phyloP scores from a whole-genome alignment of 1,139 yeast species.

The Geotrichum siamense region DNA sequence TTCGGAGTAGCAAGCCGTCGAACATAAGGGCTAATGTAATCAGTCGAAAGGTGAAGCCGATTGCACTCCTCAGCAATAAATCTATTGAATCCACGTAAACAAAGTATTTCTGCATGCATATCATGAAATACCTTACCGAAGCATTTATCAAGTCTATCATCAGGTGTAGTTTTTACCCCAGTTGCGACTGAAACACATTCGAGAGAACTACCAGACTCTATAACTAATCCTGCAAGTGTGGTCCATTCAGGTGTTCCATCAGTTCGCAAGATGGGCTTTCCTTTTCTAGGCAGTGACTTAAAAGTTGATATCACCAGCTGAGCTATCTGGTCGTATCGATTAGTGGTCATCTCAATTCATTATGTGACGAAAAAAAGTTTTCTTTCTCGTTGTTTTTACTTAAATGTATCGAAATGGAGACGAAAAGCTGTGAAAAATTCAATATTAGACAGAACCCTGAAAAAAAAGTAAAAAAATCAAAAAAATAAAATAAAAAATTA shows the following conservation, averaged over 20 bases:
- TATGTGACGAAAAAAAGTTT: too few relatives aligned
- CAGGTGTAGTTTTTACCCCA: conserved; percentile 76
- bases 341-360: too few relatives aligned
- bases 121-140: conserved; percentile 69
- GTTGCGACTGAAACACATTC: conserved; percentile 52
- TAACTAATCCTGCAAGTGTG: conserved; percentile 63
- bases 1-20: background rate
- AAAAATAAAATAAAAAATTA: too few relatives aligned
- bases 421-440: too few relatives aligned
- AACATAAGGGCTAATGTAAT: conserved; percentile 1
- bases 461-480: too few relatives aligned
- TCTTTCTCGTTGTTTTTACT: too few relatives aligned
- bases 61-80: conserved; percentile 36
- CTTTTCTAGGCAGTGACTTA: conserved; percentile 35
- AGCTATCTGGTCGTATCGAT: conserved; percentile 26
- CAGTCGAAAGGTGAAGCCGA: conserved; percentile 12
- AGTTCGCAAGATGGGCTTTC: conserved; percentile 53
- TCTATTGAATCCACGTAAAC: conserved; percentile 59
- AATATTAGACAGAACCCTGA: too few relatives aligned
- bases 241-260: conserved; percentile 78
- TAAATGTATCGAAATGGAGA: too few relatives aligned
- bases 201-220: conserved; percentile 36
- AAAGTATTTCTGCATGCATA: conserved; percentile 79
- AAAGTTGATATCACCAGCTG: conserved; percentile 32
- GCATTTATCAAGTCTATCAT: conserved; percentile 33